These are phyloP conservation scores for Lasiosphaeria miniovina DNA, from an alignment of 495 filamentous ascomycete species.

Conservation along the genomic window DNA sequence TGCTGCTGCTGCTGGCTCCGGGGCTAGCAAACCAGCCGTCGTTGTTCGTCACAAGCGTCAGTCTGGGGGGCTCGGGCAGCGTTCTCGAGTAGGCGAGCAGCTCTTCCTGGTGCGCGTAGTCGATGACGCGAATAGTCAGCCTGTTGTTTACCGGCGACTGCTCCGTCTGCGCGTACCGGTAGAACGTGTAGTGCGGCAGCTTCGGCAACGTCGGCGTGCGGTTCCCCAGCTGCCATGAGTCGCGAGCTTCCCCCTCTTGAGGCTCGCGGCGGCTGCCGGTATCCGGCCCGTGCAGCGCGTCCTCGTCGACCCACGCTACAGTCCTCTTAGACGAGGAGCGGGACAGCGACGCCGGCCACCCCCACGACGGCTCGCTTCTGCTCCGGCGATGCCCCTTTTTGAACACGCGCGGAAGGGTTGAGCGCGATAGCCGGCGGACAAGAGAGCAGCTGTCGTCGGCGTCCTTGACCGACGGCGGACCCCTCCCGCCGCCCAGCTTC, in stretches of 20 bases:
- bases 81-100: slow-evolving; percentile 1
- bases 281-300: slow-evolving; percentile 41
- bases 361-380: neutral
- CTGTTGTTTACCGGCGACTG: slow-evolving; percentile 1
- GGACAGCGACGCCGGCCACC: neutral
- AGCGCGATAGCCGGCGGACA: neutral
- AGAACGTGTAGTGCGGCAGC: slow-evolving; percentile 17
- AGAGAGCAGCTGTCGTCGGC: neutral
- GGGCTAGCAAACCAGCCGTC: slow-evolving; percentile 4
- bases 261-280: slow-evolving; percentile 19
- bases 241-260: slow-evolving; percentile 17
- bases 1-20: neutral
- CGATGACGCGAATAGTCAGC: slow-evolving; percentile 4
- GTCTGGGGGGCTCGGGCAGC: slow-evolving; percentile 21
- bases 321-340: slow-evolving; percentile 14
- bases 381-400: neutral
- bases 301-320: slow-evolving; percentile 41
- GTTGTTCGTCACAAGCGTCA: slow-evolving; percentile 14
- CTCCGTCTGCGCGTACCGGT: slow-evolving; percentile 10
- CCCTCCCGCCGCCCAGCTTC: neutral
- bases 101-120: slow-evolving; percentile 12
- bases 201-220: slow-evolving; percentile 21
- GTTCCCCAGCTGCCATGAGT: slow-evolving; percentile 24
- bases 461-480: neutral
- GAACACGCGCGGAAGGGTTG: neutral